Base-by-base conservation (phyloP, 495 filamentous ascomycete genomes). In the Penicillium pulvis region DNA sequence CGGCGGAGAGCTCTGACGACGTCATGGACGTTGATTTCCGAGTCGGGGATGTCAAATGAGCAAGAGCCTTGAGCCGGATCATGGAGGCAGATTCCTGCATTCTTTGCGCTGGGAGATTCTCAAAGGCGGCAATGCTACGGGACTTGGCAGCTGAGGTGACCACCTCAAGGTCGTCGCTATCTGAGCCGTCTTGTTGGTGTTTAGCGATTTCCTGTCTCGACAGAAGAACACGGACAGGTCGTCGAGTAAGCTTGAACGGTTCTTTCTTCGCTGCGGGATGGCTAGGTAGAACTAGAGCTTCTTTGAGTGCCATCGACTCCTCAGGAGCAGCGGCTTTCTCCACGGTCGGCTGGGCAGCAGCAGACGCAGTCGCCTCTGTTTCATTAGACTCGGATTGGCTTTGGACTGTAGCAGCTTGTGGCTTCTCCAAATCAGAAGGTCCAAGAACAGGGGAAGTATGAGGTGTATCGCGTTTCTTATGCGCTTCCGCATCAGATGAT, bases 91-190 rank as follows among this genome's bases (percentile, higher is more conserved):
- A 78, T 66, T 92, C 87, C 31, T 84, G 78, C 30, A 76, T 62
- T 54, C 81, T 79, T 47, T 77, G 80, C 4, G 78, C 67, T 0
- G 87, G 86, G 9, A 92, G 65, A 20, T 85, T 84, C 62, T 92
- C 85, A 62, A 96, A 93, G 26, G 90, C 81, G 51, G 84, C 75
- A 42, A 79, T 68, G 17, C 75, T 72, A 26, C 75, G 71, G 48
- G 67, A 70, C 56, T 79, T 78, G 16, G 64, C 73, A 35, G 75
- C 67, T 1, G 73, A 75, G 4, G 78, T 79, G 28, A 88, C 61
- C 20, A 89, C 80, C 55, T 90, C 85, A 10, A 90, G 71, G 51
- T 90, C 89, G 49, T 91, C 89, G 57, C 81, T 84, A 54, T 90
- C 89, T 0, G 87, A 90, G 55, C 85, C 85, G 17, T 76, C 74